Conservation (phyloP, 2,329 filamentous ascomycete genomes). For the Penicillium sp. region DNA sequence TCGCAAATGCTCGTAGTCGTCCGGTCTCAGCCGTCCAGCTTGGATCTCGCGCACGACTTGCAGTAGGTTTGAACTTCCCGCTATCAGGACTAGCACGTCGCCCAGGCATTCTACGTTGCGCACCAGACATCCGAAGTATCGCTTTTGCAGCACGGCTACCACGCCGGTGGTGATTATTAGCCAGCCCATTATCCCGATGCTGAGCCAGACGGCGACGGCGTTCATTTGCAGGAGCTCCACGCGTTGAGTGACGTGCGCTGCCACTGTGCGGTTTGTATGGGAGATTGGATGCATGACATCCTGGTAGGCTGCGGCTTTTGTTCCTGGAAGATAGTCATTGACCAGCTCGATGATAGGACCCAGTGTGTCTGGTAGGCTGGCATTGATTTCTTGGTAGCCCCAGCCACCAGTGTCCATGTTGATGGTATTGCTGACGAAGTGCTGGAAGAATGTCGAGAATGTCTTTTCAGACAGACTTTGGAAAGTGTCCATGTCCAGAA, state of each 20-base stretch:
- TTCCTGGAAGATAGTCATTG: constrained; percentile 1
- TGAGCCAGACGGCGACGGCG: constrained; percentile 17
- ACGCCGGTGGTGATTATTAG: constrained; percentile 11
- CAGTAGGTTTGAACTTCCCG: constrained; percentile 17
- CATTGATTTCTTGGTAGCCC: constrained; percentile 26
- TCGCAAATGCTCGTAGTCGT: constrained; percentile 10
- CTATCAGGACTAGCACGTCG: constrained; percentile 17
- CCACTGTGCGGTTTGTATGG: constrained; percentile 15
- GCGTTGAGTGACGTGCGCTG: constrained; percentile 4
- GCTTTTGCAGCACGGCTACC: constrained; percentile 10
- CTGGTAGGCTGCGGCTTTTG: constrained; percentile 6
- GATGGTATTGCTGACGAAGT: constrained; percentile 24
- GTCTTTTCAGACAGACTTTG: constrained; percentile 17
- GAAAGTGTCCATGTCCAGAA: constrained; percentile 19
- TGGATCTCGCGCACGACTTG: constrained; percentile 16
- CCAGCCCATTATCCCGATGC: constrained; percentile 16
- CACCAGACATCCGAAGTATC: constrained; percentile 15
- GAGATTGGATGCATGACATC: constrained; percentile 16
- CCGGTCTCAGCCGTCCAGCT: constrained; percentile 3
- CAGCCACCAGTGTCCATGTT: constrained; percentile 21
- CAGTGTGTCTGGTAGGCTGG: constrained; percentile 11
- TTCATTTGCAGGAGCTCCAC: constrained; percentile 21
- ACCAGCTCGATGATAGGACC: constrained; percentile 2
- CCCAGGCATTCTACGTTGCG: constrained; percentile 17
- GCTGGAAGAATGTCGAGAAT: constrained; percentile 33